Percentiles rank a stretch among this genome's conserved stretches.
Evolutionary conservation across 768 basidiomycete genomes (phyloP).

Genomic region (Glaciozyma martinii): DNA sequence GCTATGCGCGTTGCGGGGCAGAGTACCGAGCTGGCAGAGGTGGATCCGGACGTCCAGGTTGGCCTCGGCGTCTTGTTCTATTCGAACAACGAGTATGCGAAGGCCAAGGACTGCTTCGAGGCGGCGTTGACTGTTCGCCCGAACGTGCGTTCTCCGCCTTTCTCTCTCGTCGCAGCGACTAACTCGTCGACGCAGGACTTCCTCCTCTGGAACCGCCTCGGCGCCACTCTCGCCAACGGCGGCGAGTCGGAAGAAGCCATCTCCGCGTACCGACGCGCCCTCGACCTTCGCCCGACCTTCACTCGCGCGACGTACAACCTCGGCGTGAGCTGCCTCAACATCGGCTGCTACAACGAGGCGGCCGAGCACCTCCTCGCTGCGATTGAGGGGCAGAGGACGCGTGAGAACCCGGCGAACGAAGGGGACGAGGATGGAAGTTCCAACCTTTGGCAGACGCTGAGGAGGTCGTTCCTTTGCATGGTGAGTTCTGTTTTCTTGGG

Average conservation of each 20-base stretch:
- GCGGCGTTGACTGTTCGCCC: constrained; percentile 72
- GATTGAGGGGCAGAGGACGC: constrained; percentile 54
- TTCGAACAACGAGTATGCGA: constrained; percentile 71
- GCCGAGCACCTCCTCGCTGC: constrained; percentile 91
- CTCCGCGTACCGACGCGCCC: constrained; percentile 62
- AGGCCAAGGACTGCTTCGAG: constrained; percentile 89
- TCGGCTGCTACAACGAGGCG: constrained; percentile 88
- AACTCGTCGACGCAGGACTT: constrained; percentile 55
- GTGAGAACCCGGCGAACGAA: constrained; percentile 16
- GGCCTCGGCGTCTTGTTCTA: constrained; percentile 90
- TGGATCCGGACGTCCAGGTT: constrained; percentile 78
- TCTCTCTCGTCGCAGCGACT: neutral
- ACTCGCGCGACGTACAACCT: constrained; percentile 97
- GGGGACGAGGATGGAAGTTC: constrained; percentile 62
- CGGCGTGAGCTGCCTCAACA: constrained; percentile 94
- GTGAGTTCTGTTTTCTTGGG: constrained; percentile 45
- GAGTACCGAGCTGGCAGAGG: constrained; percentile 4
- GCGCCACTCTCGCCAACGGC: constrained; percentile 88
- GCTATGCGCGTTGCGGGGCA: constrained; percentile 45
- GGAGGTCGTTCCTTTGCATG: constrained; percentile 71
- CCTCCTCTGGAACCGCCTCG: constrained; percentile 87
- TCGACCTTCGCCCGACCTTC: constrained; percentile 84
- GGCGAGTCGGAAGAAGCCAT: constrained; percentile 85
- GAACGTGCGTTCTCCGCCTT: constrained; percentile 44
- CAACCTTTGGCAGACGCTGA: constrained; percentile 82